Base-by-base conservation (phyloP, 495 filamentous ascomycete species). In the Penicillium ochrochloron region DNA sequence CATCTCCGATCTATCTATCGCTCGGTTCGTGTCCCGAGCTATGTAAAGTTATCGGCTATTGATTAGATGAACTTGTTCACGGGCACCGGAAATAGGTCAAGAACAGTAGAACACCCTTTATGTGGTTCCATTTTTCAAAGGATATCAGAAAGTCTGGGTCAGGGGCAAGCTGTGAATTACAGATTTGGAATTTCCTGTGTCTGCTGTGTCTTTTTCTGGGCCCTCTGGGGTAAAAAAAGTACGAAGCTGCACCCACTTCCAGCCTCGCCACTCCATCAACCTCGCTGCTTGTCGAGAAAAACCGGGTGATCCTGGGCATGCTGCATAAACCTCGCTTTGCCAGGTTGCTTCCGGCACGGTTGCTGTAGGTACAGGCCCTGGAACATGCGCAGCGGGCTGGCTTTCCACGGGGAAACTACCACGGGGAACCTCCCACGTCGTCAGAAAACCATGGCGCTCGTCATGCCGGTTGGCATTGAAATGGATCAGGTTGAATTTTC, bases 361-460 rank as follows among this genome's bases (percentile, higher is more conserved):
- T 8, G 55, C 67, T 68, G 70, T 73, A 73, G 63, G 68, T 69
- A 71, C 70, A 46, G 25, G 55, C 44, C 51, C 62, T 53, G 50
- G 50, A n/a, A 27, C 44, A 60, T 70, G 65, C 65, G 65, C 5
- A 46, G 35, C 33, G 46, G 31, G 14, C 9, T 37, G 42, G 17
- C 57, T 27, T 21, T 27, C 19, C 44, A 34, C 53, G 55, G 56
- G 60, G 57, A 29, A 29, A 25, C 57, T 58, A 19, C 50, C 51
- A 70, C 55, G 9, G n/a, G 44, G 21, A 21, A 23, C 21, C 21
- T 48, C 44, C 44, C 44, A 12, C 21, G 56, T 59, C 68, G 37
- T 31, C 35, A 55, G 46, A 50, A 31, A 34, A 12, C 39, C 66
- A n/a, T 25, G 34, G 21, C 60, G 65, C 59, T 63, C 56, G 61